Evolutionary conservation across 306 rosid genomes (phyloP), one percentile per base, ranked within the genome.

Genomic region (Psophocarpus tetragonolobus): DNA sequence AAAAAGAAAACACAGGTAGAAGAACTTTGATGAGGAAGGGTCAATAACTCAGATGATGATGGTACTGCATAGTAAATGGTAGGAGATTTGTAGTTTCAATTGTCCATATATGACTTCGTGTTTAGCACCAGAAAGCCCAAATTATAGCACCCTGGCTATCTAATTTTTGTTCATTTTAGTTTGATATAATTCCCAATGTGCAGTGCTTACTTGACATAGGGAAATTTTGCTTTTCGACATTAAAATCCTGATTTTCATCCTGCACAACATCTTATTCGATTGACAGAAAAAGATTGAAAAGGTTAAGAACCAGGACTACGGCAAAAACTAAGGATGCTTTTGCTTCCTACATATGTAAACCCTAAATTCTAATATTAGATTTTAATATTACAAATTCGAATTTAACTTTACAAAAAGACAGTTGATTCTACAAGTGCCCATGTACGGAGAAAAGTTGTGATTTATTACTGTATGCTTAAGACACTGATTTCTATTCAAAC

Each of bases 1-100:
- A 42, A 73, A 73, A 77, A 77, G 74, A 79, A 71, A 58, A 76
- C 81, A 39, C n/a, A 84, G 86, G 91, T 85, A 80, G 87, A 81
- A 76, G 68, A 78, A 76, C 66, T 35, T 62, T 33, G 26, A 63
- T 60, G 60, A 65, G 36, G 62, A 53, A 74, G 80, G 56, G 80
- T 64, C 70, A 41, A 77, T 68, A 77, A 76, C 69, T 79, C 50
- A 29, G 68, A 64, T 53, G 79, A 51, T 53, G 82, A 71, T 69
- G 67, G 21, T 76, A 64, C 84, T 66, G 83, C 85, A 73, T 80
- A 45, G 35, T 75, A 54, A 65, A 45, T 54, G 68, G 57, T 60
- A 73, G 68, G 84, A 75, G 48, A 80, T 73, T 60, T 42, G 68
- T 38, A 15, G 24, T 71, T 82, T 82, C 77, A 71, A 42, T 80